Percentiles rank a stretch among this genome's conserved stretches.
phyloP scores from a whole-genome alignment of 495 filamentous ascomycete species.

The Xylaria palmicola region DNA sequence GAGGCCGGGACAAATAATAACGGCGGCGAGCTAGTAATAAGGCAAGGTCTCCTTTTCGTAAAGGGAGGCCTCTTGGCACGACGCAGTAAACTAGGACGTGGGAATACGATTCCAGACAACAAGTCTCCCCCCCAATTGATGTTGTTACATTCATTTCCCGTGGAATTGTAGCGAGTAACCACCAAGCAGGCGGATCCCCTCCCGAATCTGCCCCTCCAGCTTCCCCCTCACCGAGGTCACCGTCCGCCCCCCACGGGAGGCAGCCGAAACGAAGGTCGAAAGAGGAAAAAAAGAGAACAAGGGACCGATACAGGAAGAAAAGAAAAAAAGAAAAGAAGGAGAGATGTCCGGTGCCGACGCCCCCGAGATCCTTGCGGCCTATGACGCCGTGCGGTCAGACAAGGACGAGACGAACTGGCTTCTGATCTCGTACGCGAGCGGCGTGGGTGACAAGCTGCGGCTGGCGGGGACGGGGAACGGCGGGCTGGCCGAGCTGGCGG shows the following conservation, averaged over 20 bases:
- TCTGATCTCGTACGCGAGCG: constrained; percentile 51
- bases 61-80: not conserved
- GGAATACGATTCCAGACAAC: not conserved
- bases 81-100: not conserved
- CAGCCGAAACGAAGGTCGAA: not conserved
- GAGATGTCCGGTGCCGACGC: constrained; percentile 46
- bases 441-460: constrained; percentile 45
- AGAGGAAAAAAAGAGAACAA: not conserved
- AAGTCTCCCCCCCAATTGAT: not conserved
- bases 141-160: not conserved
- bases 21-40: not conserved
- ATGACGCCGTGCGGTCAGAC: constrained; percentile 55
- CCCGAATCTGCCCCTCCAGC: not conserved
- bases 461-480: constrained; percentile 50
- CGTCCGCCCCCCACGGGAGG: not conserved
- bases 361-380: constrained; percentile 48
- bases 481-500: constrained; percentile 48
- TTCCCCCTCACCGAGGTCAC: not conserved
- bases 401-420: constrained; percentile 58
- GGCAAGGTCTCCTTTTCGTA: not conserved
- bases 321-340: not conserved
- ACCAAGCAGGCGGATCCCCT: no score
- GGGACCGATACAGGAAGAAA: not conserved
- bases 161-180: not conserved
- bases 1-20: not conserved